Base-by-base conservation (phyloP, 805 yeast species). In the Brettanomyces anomalus region DNA sequence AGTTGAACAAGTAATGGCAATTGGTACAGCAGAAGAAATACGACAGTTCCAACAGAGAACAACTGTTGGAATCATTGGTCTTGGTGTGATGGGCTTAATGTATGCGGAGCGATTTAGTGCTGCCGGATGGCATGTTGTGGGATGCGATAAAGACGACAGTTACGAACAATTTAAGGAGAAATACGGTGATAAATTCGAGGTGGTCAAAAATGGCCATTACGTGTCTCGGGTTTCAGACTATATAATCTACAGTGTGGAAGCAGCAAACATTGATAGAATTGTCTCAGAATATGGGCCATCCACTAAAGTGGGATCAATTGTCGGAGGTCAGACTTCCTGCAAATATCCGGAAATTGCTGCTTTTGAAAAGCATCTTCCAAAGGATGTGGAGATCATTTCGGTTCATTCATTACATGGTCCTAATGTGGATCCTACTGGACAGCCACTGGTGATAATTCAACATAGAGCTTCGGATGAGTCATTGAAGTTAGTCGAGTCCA, bases 281-380 rank as follows among this genome's bases (percentile, higher is more conserved):
- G 95, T 88, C 4, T 56, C 74, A 4, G 36, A 65, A 33, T 90
- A 90, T 61, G 97, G 95, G 0, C 90, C 95, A 0, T 82, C 90
- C 0, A 79, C 96, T 4, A 90, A 90, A 57, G 64, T 79, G 3
- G 94, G 95, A 3, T 83, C 95, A 3, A 77, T 89, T 35, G 95
- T 93, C 4, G 98, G 97, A n/a, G 98, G 98, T 6, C 98, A 93
- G 62, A 89, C 98, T 0, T 85, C 96, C 8, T 90, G 97, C 64
- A 93, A 93, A 56, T 80, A 76, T 20, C 94, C 95, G 0, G 98
- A 93, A 57, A 82, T 93, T 21, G 70, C 64, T 14, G 96, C 97
- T 0, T 85, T 93, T 58, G 96, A 88, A 52, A 66, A 68, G 37
- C 65, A 74, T 50, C 60, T 87, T 28, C 97, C 97, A 0, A 46